Conservation (phyloP, 805 yeast species). For the Candida pini region DNA sequence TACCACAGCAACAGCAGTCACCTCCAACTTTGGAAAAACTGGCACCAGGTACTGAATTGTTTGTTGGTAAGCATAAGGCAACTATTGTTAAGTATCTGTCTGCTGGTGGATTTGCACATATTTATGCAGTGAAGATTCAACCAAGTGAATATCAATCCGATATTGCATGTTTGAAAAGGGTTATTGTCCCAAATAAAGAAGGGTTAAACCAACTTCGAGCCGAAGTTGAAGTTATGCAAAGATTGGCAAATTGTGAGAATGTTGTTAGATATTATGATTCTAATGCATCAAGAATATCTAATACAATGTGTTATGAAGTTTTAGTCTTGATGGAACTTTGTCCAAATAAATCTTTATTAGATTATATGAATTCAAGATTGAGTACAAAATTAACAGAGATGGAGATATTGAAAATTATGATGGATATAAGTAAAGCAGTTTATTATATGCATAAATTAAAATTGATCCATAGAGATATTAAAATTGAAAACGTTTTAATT, state of each 20-base stretch:
- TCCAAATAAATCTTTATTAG: slow-evolving; percentile 78
- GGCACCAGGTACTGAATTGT: slow-evolving; percentile 40
- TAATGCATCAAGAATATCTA: slow-evolving; percentile 57
- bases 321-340: slow-evolving; percentile 90
- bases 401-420: slow-evolving; percentile 79
- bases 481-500: slow-evolving; percentile 89
- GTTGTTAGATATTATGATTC: slow-evolving; percentile 72
- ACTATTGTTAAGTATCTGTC: slow-evolving; percentile 40
- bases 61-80: slow-evolving; percentile 46
- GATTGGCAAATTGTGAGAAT: slow-evolving; percentile 46
- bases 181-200: slow-evolving; percentile 62
- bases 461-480: slow-evolving; percentile 86
- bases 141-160: slow-evolving; percentile 42
- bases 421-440: slow-evolving; percentile 73
- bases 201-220: slow-evolving; percentile 61
- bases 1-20: neutral
- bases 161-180: slow-evolving; percentile 66
- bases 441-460: slow-evolving; percentile 79
- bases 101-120: slow-evolving; percentile 75
- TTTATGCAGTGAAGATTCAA: slow-evolving; percentile 56
- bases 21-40: slow-evolving; percentile 14
- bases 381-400: slow-evolving; percentile 69
- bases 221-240: slow-evolving; percentile 78
- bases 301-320: slow-evolving; percentile 65
- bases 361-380: slow-evolving; percentile 83